Percentiles rank a stretch among this genome's conserved stretches.
These are phyloP conservation scores for Pseudozyma thailandica DNA, from an alignment of 1,284 basidiomycete species.

Conservation along the genomic window DNA sequence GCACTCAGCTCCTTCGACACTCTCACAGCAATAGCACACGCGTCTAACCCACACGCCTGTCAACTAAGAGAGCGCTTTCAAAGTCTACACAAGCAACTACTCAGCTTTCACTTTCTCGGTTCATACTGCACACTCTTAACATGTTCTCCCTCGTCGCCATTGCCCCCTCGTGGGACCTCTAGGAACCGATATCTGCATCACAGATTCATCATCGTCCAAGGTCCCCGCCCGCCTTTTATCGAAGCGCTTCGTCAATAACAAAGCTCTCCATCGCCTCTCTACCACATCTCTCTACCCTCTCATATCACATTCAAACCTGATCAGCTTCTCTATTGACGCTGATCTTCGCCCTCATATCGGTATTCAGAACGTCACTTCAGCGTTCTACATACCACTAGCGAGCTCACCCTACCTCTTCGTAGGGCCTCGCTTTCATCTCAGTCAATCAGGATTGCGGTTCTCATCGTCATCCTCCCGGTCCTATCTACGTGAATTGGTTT, in stretches of 20 bases:
- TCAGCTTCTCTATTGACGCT: conserved; percentile 13
- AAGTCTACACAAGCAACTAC: not conserved
- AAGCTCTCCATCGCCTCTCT: conserved; percentile 6
- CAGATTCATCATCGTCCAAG: conserved; percentile 25
- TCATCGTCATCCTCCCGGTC: conserved; percentile 35
- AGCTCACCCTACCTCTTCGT: conserved; percentile 15
- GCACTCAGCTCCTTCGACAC: conserved; percentile 11
- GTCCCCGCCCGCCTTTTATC: conserved; percentile 13
- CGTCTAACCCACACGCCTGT: not conserved
- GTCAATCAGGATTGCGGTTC: conserved; percentile 32
- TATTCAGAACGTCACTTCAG: conserved; percentile 15
- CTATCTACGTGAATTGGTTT: conserved; percentile 54
- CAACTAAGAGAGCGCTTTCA: not conserved
- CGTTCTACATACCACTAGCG: conserved; percentile 25
- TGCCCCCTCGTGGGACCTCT: conserved; percentile 44
- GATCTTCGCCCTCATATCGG: conserved; percentile 2
- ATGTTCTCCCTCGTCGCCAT: conserved; percentile 33
- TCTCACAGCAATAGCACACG: not conserved
- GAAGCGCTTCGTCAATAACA: not conserved
- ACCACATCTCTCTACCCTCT: not conserved
- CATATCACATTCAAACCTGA: conserved; percentile 1
- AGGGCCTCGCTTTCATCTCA: conserved; percentile 17
- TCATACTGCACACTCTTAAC: not conserved
- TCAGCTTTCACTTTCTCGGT: conserved; percentile 1
- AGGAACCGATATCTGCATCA: conserved; percentile 25